These are phyloP conservation scores for Hyphodiscus hymeniophilus DNA, from an alignment of 495 filamentous ascomycete genomes.

Conservation along the genomic window DNA sequence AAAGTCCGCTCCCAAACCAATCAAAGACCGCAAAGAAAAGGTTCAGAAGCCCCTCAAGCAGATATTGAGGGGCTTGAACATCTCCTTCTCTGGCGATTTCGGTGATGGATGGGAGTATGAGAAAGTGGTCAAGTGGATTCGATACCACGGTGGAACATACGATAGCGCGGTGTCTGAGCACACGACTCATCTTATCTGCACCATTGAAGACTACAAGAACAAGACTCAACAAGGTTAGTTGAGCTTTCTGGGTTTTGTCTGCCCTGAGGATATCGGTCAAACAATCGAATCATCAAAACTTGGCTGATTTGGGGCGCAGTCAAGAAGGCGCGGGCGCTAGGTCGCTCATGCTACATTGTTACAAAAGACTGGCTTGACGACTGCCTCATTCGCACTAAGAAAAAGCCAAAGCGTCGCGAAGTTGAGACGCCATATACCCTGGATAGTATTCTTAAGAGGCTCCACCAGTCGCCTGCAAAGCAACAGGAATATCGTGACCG, in stretches of 20 bases:
- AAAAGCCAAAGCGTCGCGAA: background rate
- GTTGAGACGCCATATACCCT: slow-evolving; percentile 38
- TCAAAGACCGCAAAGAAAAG: slow-evolving; percentile 3
- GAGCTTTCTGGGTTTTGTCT: background rate
- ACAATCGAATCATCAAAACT: background rate
- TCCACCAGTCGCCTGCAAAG: slow-evolving; percentile 23
- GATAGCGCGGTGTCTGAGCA: slow-evolving; percentile 28
- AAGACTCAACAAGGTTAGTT: slow-evolving; percentile 36
- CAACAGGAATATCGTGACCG: slow-evolving; percentile 21
- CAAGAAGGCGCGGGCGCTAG: slow-evolving; percentile 28
- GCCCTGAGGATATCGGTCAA: background rate
- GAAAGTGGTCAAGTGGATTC: slow-evolving; percentile 47
- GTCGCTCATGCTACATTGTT: slow-evolving; percentile 41
- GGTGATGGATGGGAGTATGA: slow-evolving; percentile 20
- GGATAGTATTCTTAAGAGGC: slow-evolving; percentile 28
- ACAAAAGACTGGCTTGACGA: slow-evolving; percentile 57
- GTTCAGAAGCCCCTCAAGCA: slow-evolving; percentile 4
- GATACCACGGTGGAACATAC: slow-evolving; percentile 41
- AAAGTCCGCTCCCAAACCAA: background rate
- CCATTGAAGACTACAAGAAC: slow-evolving; percentile 41
- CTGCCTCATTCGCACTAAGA: slow-evolving; percentile 28
- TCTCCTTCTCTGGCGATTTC: slow-evolving; percentile 10
- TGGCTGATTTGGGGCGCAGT: slow-evolving; percentile 27
- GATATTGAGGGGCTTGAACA: slow-evolving; percentile 11
- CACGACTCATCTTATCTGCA: slow-evolving; percentile 54